A percentile compares a stretch with the other conserved stretches of the same genome.
Evolutionary conservation across 2,329 filamentous ascomycete genomes (phyloP).

Genomic region (Colletotrichum incanum): DNA sequence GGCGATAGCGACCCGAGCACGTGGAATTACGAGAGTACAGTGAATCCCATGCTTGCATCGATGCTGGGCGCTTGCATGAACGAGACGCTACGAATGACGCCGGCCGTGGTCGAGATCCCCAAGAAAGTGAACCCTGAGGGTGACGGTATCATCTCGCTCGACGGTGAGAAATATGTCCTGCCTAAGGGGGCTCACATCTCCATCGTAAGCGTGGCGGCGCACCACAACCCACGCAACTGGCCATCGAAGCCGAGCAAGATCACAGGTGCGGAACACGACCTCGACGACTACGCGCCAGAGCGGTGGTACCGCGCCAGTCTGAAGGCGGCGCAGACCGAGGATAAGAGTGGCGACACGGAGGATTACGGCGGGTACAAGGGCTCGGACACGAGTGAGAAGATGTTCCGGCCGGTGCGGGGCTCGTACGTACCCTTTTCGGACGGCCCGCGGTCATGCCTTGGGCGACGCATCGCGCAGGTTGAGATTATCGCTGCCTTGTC

Average conservation of each 20-base stretch:
- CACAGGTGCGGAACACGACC: conserved; percentile 64
- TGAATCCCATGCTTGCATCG: conserved; percentile 77
- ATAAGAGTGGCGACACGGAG: conserved; percentile 52
- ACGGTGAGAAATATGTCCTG: conserved; percentile 71
- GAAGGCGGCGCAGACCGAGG: conserved; percentile 45
- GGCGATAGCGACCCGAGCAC: conserved; percentile 69
- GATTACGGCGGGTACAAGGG: conserved; percentile 73
- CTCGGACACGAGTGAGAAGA: conserved; percentile 72
- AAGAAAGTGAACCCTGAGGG: conserved; percentile 70
- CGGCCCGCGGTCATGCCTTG: conserved; percentile 71
- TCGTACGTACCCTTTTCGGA: conserved; percentile 73
- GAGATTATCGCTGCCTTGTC: conserved; percentile 71
- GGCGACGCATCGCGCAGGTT: conserved; percentile 72
- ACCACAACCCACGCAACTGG: conserved; percentile 83
- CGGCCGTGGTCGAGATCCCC: conserved; percentile 80
- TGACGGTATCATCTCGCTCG: conserved; percentile 72
- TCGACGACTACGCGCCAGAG: conserved; percentile 80
- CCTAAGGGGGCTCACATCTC: conserved; percentile 71
- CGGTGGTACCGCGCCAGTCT: conserved; percentile 73
- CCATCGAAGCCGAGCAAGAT: conserved; percentile 67
- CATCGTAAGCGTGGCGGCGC: conserved; percentile 69
- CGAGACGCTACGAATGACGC: conserved; percentile 81
- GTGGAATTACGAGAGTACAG: conserved; percentile 80
- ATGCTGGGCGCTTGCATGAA: conserved; percentile 84
- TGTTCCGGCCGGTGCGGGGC: conserved; percentile 73